These are phyloP conservation scores for Lantana camara DNA, from an alignment of 257 asterid genomes.

Conservation along the genomic window DNA sequence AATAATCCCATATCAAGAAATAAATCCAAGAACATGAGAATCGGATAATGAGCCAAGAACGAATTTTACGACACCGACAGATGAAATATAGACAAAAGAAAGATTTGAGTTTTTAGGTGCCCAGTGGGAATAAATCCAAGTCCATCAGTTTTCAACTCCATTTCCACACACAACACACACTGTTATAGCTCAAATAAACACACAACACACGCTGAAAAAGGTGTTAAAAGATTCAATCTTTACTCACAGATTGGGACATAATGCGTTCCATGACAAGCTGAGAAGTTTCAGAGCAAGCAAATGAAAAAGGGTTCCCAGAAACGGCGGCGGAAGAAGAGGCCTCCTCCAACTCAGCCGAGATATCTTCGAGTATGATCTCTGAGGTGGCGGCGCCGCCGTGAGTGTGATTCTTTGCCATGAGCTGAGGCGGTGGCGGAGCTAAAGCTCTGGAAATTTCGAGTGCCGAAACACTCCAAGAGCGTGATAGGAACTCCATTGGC, in stretches of 20 bases:
- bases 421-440: constrained; percentile 33
- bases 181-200: background rate
- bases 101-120: background rate
- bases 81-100: constrained; percentile 24
- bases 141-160: background rate
- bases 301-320: constrained; percentile 72
- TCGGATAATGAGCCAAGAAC: background rate
- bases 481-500: constrained; percentile 80
- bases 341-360: constrained; percentile 44
- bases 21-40: constrained; percentile 15
- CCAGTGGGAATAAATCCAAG: constrained; percentile 10
- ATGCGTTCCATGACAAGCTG: constrained; percentile 82
- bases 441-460: constrained; percentile 61
- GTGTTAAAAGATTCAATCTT: background rate
- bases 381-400: constrained; percentile 22
- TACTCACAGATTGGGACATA: constrained; percentile 79
- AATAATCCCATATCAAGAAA: background rate
- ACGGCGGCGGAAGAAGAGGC: constrained; percentile 33
- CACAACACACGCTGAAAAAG: background rate
- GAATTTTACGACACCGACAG: constrained; percentile 5
- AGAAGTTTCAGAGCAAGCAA: constrained; percentile 73
- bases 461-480: constrained; percentile 80
- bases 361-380: constrained; percentile 52
- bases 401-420: constrained; percentile 23
- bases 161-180: background rate